Conservation (phyloP, 192 early-diverging fungal species). For the Neocallimastix lanati region DNA sequence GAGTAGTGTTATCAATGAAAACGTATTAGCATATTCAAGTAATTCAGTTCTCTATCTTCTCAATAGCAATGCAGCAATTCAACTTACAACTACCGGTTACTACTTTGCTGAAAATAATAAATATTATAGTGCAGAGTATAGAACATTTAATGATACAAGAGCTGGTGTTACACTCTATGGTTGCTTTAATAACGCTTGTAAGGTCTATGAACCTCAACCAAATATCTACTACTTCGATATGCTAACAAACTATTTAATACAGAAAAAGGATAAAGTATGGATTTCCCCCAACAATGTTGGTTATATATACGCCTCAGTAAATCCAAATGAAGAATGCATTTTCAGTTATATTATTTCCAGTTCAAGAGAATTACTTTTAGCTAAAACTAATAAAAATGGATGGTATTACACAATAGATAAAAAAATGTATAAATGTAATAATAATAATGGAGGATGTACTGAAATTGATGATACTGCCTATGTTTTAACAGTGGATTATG, state of each 20-base stretch:
- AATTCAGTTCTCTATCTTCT: not conserved
- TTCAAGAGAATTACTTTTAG: not conserved
- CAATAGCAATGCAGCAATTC: not conserved
- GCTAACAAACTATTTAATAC: not conserved
- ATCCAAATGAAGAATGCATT: not conserved
- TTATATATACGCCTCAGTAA: not conserved
- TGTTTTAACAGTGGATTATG: not conserved
- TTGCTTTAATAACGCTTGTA: not conserved
- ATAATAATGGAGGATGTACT: not conserved
- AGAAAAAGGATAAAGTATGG: not conserved
- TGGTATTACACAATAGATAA: not conserved
- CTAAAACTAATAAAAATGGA: not conserved
- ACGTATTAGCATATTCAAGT: not conserved
- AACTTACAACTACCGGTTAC: not conserved
- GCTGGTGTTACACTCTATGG: not conserved
- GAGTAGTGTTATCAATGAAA: not conserved
- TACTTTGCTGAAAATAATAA: not conserved
- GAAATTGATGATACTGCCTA: not conserved
- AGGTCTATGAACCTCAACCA: not conserved
- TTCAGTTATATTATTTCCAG: not conserved
- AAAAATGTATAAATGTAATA: not conserved
- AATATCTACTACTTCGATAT: not conserved
- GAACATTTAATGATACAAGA: not conserved
- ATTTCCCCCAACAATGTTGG: not conserved
- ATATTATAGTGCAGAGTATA: not conserved